Evolutionary conservation across 2,329 filamentous ascomycete species (phyloP), one percentile per base, ranked within the genome.

Genomic region (Trichoderma simmonsii): DNA sequence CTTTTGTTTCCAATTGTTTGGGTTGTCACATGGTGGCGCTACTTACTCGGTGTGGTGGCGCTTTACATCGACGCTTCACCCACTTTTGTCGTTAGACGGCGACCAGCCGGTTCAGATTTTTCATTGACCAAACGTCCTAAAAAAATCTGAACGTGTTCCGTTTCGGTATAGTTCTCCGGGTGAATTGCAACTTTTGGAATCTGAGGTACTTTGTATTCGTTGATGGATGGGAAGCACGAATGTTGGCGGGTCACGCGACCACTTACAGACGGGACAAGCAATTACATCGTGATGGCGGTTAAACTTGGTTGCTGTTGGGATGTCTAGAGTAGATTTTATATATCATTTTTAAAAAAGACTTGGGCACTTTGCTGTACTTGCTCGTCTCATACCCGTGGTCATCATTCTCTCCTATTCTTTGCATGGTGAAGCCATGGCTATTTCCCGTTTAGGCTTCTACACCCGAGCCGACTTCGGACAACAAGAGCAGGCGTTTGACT

Each of bases 401-500:
- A 9, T 18, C 5, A 21, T 14, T 48, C 3, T 43, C 34, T 4
- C 21, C n/a, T 7, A 2, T 24, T 26, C 43, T 62, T 62, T 15
- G 24, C 9, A 1, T 26, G 21, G 21, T 28, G 30, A 36, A 5
- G 30, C 9, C 8, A 39, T 28, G 21, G 26, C 24, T 4, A 62
- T 54, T 36, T 21, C 39, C 57, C n/a, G 15, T 62, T 62, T 28
- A 21, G 21, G 67, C 5, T 6, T 12, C 24, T 2, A 54, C 30
- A 15, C 15, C 56, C 28, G 56, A 54, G 43, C 67, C 67, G 67
- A 70, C 39, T 34, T 70, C 57, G 57, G 36, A 61, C 34, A 15
- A 24, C n/a, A 28, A 30, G 14, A 70, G n/a, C 15, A 54, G 67
- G 67, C 67, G 67, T 70, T 62, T 61, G 56, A 62, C n/a, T 70